These are phyloP conservation scores for Mycotypha africana DNA, from an alignment of 371 early-diverging fungal species.

Conservation along the genomic window DNA sequence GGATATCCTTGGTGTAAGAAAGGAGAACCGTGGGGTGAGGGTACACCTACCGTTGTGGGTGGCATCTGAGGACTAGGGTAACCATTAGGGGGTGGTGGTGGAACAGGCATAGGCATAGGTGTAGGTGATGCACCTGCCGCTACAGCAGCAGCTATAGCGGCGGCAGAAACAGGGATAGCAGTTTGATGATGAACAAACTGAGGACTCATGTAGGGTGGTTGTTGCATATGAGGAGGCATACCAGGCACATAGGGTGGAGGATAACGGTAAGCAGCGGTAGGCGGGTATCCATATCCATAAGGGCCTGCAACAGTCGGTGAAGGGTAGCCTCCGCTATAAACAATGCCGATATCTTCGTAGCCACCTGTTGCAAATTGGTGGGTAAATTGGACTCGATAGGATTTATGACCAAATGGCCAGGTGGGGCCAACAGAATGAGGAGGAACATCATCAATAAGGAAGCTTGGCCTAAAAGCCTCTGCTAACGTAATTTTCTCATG, in stretches of 20 bases:
- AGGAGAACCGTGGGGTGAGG: too few relatives aligned
- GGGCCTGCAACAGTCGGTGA: constrained; percentile 15
- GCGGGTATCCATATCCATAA: constrained; percentile 44
- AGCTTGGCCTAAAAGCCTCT: constrained; percentile 31
- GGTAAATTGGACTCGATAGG: constrained; percentile 38
- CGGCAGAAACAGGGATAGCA: too few relatives aligned
- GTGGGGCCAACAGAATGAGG: constrained; percentile 43
- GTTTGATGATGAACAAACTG: too few relatives aligned
- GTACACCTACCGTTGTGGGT: too few relatives aligned
- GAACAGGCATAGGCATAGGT: too few relatives aligned
- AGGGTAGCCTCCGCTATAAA: constrained; percentile 31
- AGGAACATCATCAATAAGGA: constrained; percentile 16
- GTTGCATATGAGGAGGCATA: constrained; percentile 40
- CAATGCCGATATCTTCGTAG: constrained; percentile 35
- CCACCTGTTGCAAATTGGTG: constrained; percentile 33
- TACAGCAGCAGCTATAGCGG: too few relatives aligned
- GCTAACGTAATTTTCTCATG: constrained; percentile 17
- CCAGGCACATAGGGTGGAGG: constrained; percentile 37
- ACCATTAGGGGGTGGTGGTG: too few relatives aligned
- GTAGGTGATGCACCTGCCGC: too few relatives aligned
- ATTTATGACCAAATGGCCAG: constrained; percentile 46
- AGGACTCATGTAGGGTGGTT: constrained; percentile 42
- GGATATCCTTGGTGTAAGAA: too few relatives aligned
- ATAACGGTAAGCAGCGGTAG: constrained; percentile 33
- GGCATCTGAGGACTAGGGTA: too few relatives aligned